Percentiles rank a stretch among this genome's conserved stretches.
Evolutionary conservation across 148 eudicot genomes (phyloP).

Genomic region (Heliamphora exappendiculata): DNA sequence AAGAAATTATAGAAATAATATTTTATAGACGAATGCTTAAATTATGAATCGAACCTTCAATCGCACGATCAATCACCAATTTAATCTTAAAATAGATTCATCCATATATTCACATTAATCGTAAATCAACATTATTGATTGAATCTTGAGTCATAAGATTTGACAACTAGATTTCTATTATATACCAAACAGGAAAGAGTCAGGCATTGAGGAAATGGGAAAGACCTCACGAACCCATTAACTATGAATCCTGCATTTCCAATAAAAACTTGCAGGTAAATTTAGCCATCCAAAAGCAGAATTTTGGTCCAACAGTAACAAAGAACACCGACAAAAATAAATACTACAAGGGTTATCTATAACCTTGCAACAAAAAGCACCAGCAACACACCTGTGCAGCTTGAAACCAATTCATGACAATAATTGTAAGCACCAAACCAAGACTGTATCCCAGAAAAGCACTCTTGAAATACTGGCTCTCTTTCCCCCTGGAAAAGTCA

Average conservation of each 20-base stretch:
- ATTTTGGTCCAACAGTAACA: neutral
- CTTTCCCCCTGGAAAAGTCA: constrained; percentile 86
- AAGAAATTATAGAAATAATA: no score
- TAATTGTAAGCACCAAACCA: constrained; percentile 72
- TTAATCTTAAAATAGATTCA: no score
- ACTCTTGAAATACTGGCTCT: constrained; percentile 79
- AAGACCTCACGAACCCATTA: neutral
- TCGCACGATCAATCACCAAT: no score
- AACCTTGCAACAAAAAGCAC: neutral
- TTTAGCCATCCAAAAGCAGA: neutral
- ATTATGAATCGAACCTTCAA: no score
- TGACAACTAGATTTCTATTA: neutral
- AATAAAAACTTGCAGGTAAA: neutral
- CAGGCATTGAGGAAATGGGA: neutral
- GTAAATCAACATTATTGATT: no score
- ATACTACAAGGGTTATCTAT: neutral
- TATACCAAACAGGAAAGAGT: neutral
- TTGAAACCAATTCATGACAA: constrained; percentile 99
- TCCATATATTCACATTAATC: no score
- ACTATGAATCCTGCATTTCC: neutral
- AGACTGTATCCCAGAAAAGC: constrained; percentile 72
- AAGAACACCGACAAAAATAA: neutral
- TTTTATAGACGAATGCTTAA: no score
- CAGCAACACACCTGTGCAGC: constrained; percentile 82
- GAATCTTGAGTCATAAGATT: no score